phyloP scores from a whole-genome alignment of 345 rosid species.

The Pugionium dolabratum region DNA sequence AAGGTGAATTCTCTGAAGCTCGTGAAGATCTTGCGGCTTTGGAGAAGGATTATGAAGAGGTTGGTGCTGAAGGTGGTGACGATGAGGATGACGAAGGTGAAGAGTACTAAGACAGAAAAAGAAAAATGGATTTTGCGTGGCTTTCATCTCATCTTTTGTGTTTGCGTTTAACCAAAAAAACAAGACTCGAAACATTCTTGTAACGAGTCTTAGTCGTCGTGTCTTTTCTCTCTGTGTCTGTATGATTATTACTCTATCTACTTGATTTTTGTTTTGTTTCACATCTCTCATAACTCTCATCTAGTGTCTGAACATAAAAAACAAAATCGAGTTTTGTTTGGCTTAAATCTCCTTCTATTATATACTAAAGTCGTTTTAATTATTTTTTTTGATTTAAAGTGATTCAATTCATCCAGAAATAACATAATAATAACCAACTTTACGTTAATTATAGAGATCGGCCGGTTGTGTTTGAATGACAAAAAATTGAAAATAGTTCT shows the following conservation, averaged over 20 bases:
- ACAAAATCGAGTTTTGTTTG: too few species aligned
- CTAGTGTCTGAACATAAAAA: too few species aligned
- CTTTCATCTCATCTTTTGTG: not conserved
- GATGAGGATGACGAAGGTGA: constrained; percentile 67
- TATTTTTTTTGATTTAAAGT: too few species aligned
- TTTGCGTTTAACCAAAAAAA: not conserved
- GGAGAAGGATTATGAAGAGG: constrained; percentile 81
- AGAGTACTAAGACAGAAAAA: constrained; percentile 39
- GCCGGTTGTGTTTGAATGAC: too few species aligned
- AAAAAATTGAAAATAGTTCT: too few species aligned
- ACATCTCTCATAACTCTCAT: not conserved
- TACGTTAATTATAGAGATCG: too few species aligned
- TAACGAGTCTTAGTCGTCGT: constrained; percentile 25
- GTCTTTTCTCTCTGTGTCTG: not conserved
- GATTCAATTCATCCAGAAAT: too few species aligned
- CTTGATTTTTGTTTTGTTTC: not conserved
- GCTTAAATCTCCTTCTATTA: too few species aligned
- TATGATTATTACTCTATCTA: not conserved
- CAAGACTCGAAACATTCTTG: constrained; percentile 28
- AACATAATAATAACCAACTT: too few species aligned
- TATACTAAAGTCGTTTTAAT: too few species aligned
- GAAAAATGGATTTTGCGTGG: not conserved
- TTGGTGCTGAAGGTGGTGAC: constrained; percentile 75
- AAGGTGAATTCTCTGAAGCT: constrained; percentile 79
- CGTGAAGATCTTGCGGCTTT: constrained; percentile 79